Conservation (phyloP, 2,329 filamentous ascomycete genomes). For the Didymella exigua region DNA sequence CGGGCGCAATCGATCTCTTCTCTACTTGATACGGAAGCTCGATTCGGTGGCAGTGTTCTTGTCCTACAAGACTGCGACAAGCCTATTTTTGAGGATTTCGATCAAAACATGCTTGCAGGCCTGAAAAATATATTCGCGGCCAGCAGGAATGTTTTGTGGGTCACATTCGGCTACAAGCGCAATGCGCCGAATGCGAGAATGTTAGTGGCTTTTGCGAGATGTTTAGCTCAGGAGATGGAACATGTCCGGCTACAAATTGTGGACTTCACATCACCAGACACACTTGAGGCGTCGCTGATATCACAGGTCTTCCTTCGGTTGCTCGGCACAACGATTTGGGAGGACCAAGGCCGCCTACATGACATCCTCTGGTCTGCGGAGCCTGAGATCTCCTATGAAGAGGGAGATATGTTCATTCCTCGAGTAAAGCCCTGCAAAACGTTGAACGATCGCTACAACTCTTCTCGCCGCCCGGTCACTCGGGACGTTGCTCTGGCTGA, state of each 20-base stretch:
- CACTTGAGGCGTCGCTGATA: not conserved
- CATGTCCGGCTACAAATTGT: constrained; percentile 17
- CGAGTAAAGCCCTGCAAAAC: constrained; percentile 3
- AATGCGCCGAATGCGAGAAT: constrained; percentile 17
- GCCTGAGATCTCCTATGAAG: not conserved
- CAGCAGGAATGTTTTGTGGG: constrained; percentile 17
- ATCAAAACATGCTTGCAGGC: not conserved
- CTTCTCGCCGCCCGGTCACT: constrained; percentile 8
- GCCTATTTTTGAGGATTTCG: not conserved
- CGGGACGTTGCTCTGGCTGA: not conserved
- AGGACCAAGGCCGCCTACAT: not conserved
- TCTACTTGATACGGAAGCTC: not conserved
- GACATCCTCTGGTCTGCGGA: constrained; percentile 2
- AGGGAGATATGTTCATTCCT: not conserved
- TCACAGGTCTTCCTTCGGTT: not conserved
- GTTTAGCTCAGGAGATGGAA: constrained; percentile 4
- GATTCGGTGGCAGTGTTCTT: not conserved
- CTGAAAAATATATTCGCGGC: constrained; percentile 1
- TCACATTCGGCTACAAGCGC: constrained; percentile 11
- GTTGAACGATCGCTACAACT: constrained; percentile 31
- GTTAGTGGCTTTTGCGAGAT: constrained; percentile 13
- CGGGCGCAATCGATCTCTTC: not conserved
- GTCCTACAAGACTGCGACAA: constrained; percentile 6
- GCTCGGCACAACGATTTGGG: not conserved
- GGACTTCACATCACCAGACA: constrained; percentile 1